These are phyloP conservation scores for Yueomyces sp. DNA, from an alignment of 1,139 yeast species.

Conservation along the genomic window DNA sequence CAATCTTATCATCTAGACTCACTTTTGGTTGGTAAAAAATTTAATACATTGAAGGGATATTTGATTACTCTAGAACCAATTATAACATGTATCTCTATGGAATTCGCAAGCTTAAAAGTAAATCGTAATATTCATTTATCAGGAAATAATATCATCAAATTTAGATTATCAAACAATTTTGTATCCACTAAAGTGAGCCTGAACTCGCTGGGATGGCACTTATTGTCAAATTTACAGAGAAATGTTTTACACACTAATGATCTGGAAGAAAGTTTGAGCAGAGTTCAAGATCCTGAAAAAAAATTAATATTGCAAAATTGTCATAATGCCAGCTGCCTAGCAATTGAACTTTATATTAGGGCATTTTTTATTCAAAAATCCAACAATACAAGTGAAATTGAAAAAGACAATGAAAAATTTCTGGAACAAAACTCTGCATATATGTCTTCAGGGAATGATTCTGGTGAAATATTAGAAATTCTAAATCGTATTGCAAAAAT, in stretches of 20 bases:
- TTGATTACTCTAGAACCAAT: conserved; percentile 3
- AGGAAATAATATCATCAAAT: conserved; percentile 6
- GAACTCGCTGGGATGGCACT: conserved; percentile 2
- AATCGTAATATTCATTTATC: conserved; percentile 1
- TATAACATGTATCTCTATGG: conserved; percentile 2
- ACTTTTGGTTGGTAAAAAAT: conserved; percentile 1
- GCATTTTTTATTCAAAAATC: conserved; percentile 2
- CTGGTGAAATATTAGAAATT: too few relatives aligned
- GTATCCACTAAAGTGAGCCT: conserved; percentile 1
- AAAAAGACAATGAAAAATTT: too few relatives aligned
- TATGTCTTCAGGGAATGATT: too few relatives aligned
- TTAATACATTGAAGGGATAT: conserved; percentile 5
- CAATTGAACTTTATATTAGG: conserved; percentile 5
- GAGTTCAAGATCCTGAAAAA: conserved; percentile 4
- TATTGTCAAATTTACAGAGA: conserved; percentile 1
- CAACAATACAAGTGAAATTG: background rate
- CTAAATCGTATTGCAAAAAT: too few relatives aligned
- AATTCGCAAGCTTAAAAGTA: conserved; percentile 2
- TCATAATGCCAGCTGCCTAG: conserved; percentile 1
- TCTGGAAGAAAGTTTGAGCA: background rate
- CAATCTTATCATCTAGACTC: conserved; percentile 2
- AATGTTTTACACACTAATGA: background rate
- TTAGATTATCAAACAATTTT: conserved; percentile 1
- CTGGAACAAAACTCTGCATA: too few relatives aligned
- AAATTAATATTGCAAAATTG: conserved; percentile 5